Base-by-base conservation (phyloP, 2,329 filamentous ascomycete genomes). In the Penicillium sp. region DNA sequence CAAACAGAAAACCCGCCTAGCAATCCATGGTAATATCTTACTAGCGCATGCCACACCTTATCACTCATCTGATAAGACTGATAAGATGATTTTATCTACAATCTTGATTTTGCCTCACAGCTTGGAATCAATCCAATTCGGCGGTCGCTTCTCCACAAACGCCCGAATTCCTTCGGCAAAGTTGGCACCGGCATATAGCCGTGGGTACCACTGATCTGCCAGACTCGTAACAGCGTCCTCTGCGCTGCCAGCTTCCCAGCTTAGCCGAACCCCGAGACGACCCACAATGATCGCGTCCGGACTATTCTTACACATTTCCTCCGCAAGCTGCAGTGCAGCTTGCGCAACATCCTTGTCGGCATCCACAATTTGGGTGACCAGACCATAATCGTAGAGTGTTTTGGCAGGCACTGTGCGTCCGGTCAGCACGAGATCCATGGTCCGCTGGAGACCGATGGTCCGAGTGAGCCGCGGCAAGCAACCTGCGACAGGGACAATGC, bases 251-350 rank as follows among this genome's bases (percentile, higher is more conserved):
- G 79, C 82, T 65, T 90, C 88, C 88, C 88, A 91, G 0, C 86
- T 88, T 57, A 88, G 74, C 70, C 87, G 83, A 59, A 93, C 68
- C 0, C 89, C 90, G 66, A 86, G 84, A 35, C 89, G 81, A 52
- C 80, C 86, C 13, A 91, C 87, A 65, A 92, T 85, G 21, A 92
- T 81, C 21, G 87, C 82, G 70, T 93, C 90, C 0, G 90, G 90
- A 61, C 87, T 90, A 68, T 89, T 88, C 50, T 70, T 79, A 16
- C 83, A 83, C 61, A 92, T 81, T 68, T 80, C 76, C 37, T 73
- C 75, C 9, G 89, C 90, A 69, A 87, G 79, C 54, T 76, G 71
- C 33, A 92, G 65, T 24, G 88, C 76, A 24, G 73, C 75, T 22
- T 58, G 54, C 4, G 66, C 71, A 54, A 69, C 60, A 44, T 71